These are phyloP conservation scores for Mitragyna speciosa DNA, from an alignment of 257 asterid genomes.

Conservation along the genomic window DNA sequence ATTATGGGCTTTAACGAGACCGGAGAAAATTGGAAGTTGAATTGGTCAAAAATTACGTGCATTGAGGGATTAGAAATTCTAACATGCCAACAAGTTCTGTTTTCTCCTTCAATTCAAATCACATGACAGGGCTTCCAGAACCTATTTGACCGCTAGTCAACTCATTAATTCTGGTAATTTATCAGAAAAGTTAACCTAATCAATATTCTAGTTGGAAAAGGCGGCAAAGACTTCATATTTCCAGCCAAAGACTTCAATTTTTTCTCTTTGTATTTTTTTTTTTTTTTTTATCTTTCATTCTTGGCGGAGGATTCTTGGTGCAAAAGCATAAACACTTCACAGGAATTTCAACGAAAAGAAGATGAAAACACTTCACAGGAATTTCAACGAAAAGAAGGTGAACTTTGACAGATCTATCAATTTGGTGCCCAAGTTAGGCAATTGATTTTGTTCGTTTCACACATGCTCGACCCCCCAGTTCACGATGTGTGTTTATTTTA, in stretches of 20 bases:
- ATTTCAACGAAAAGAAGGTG: no score
- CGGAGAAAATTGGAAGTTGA: not conserved
- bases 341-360: no score
- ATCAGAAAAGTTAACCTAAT: not conserved
- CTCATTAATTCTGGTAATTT: not conserved
- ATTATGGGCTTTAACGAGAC: not conserved
- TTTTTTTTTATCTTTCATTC: no score
- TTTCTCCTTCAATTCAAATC: conserved; percentile 9
- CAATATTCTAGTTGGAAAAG: not conserved
- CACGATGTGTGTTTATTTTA: no score
- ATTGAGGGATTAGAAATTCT: not conserved
- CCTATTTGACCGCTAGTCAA: not conserved
- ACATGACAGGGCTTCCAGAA: not conserved
- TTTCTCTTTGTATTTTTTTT: no score
- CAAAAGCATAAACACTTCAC: no score
- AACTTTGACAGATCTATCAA: no score
- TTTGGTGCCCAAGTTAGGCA: no score
- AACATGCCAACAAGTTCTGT: not conserved
- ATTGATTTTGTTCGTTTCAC: no score
- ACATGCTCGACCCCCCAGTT: no score
- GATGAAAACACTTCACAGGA: no score
- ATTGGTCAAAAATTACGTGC: not conserved
- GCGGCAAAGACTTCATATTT: not conserved
- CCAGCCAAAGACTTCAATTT: not conserved
- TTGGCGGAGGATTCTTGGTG: no score